Evolutionary conservation across 2,329 filamentous ascomycete genomes (phyloP).

Genomic region (Fusarium bactridioides): DNA sequence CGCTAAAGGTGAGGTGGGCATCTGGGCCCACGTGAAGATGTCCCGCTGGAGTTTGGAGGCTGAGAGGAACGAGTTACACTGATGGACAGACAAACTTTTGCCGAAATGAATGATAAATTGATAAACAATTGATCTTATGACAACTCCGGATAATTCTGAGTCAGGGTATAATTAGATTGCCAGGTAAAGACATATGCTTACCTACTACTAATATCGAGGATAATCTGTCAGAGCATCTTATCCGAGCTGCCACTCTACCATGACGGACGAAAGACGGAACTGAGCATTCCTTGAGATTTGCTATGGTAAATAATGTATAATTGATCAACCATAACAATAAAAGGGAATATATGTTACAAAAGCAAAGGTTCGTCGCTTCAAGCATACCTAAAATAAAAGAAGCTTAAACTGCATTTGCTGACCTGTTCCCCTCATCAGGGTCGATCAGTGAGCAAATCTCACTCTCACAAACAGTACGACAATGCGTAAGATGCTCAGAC

Average conservation of each 20-base stretch:
- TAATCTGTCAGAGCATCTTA: not conserved
- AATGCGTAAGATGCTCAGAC: not conserved
- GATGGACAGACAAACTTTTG: not conserved
- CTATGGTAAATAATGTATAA: too few relatives aligned
- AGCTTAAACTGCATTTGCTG: not conserved
- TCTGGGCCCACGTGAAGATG: constrained; percentile 13
- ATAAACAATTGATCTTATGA: not conserved
- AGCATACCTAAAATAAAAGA: not conserved
- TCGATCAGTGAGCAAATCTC: not conserved
- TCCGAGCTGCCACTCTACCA: not conserved
- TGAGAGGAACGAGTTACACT: not conserved
- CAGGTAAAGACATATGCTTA: not conserved
- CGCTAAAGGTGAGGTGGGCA: constrained; percentile 5
- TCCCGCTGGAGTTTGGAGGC: not conserved
- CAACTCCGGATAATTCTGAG: not conserved
- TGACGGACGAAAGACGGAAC: not conserved
- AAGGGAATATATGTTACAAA: not conserved
- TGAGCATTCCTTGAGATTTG: not conserved
- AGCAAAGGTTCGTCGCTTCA: not conserved
- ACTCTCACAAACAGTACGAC: not conserved
- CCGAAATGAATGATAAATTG: not conserved
- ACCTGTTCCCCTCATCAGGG: not conserved
- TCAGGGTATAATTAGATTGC: too few relatives aligned
- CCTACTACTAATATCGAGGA: not conserved
- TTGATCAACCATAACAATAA: too few relatives aligned